phyloP scores from a whole-genome alignment of 345 rosid species.

The Camelina laxa region DNA sequence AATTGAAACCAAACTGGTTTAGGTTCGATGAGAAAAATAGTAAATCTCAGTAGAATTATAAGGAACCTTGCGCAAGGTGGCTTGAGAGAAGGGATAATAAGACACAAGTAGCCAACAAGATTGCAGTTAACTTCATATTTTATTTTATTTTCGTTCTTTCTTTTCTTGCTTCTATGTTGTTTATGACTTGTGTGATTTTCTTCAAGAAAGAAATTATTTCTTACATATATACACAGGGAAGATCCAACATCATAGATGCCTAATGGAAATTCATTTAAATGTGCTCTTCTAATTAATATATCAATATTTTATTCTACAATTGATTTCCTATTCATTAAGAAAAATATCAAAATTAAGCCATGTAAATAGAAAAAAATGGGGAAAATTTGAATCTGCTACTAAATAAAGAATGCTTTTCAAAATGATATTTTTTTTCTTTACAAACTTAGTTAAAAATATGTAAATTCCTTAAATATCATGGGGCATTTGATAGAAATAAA shows the following conservation, averaged over 20 bases:
- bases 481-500: too few relatives aligned
- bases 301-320: too few relatives aligned
- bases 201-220: neutral
- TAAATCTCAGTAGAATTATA: slow-evolving; percentile 1
- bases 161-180: slow-evolving; percentile 9
- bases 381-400: too few relatives aligned
- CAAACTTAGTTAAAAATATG: too few relatives aligned
- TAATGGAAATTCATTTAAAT: neutral
- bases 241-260: neutral
- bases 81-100: slow-evolving; percentile 27
- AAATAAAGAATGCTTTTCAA: too few relatives aligned
- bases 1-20: slow-evolving; percentile 1
- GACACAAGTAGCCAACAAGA: slow-evolving; percentile 34
- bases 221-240: neutral
- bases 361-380: too few relatives aligned
- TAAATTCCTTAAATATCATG: too few relatives aligned
- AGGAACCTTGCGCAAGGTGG: slow-evolving; percentile 25
- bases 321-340: too few relatives aligned
- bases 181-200: neutral
- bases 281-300: neutral
- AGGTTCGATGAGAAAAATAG: neutral
- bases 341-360: too few relatives aligned
- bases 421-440: too few relatives aligned
- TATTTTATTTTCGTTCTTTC: neutral
- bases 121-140: slow-evolving; percentile 34